Conservation (phyloP, 441 rosid species). For the Breynia disticha region DNA sequence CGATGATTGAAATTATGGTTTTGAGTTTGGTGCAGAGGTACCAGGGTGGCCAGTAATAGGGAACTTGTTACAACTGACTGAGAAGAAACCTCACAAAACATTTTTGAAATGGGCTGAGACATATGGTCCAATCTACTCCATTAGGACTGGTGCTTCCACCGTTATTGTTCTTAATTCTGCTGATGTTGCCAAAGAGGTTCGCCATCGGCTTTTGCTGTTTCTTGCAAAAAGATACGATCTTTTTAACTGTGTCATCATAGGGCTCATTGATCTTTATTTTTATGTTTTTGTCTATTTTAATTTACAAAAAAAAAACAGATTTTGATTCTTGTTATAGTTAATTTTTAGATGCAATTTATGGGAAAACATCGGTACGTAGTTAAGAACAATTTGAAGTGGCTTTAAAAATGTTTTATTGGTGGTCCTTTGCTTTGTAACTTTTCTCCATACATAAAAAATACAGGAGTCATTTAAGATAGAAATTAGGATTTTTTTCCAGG, state of each 20-base stretch:
- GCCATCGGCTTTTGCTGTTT: not conserved
- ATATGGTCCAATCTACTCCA: conserved; percentile 77
- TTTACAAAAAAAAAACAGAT: no score
- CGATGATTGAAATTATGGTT: not conserved
- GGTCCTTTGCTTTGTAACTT: no score
- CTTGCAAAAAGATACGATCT: no score
- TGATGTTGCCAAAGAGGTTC: conserved; percentile 72
- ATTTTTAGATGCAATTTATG: no score
- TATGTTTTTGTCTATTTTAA: no score
- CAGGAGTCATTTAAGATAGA: not conserved
- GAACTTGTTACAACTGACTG: conserved; percentile 69
- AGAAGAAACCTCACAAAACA: conserved; percentile 83
- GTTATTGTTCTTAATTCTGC: conserved; percentile 60
- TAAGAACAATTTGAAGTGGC: no score
- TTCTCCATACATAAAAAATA: no score
- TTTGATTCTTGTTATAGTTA: no score
- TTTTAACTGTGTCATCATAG: no score
- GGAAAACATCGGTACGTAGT: no score
- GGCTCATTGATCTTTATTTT: no score
- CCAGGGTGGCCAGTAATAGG: conserved; percentile 73
- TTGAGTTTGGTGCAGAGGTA: conserved; percentile 39
- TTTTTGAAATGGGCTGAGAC: conserved; percentile 71
- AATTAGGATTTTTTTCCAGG: conserved; percentile 31
- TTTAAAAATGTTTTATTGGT: no score
- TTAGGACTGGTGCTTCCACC: conserved; percentile 55